phyloP scores from a whole-genome alignment of 352 stramenopile genomes.

The Vaucheria bursata region DNA sequence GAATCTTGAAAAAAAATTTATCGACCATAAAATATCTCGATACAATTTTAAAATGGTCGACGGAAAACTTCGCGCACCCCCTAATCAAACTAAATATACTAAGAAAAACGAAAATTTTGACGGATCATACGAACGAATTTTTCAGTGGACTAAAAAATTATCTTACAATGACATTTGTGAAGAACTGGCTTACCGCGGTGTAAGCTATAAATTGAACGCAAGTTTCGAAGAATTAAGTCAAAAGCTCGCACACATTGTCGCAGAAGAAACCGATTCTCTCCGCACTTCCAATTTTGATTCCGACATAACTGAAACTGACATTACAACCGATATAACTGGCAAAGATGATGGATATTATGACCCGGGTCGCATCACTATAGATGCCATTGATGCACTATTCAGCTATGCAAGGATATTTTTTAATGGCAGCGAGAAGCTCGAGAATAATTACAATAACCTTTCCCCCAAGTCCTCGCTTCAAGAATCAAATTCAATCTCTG shows the following conservation, averaged over 20 bases:
- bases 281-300: background rate
- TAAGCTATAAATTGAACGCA: background rate
- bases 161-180: conserved; percentile 35
- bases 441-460: too few species aligned
- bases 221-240: conserved; percentile 9
- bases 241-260: background rate
- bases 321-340: background rate
- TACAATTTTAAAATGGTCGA: too few species aligned
- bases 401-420: too few species aligned
- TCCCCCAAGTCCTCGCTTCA: too few species aligned
- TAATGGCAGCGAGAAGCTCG: too few species aligned
- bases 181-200: conserved; percentile 19
- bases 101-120: background rate
- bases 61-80: background rate
- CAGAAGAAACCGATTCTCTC: background rate
- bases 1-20: conserved; percentile 28
- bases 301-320: background rate
- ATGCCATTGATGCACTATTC: background rate
- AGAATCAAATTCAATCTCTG: too few species aligned
- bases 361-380: background rate
- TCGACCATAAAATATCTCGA: too few species aligned
- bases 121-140: conserved; percentile 17
- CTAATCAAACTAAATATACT: too few species aligned
- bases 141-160: conserved; percentile 27
- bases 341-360: background rate